phyloP scores from a whole-genome alignment of 345 rosid genomes.

The Pelargonium nanum region DNA sequence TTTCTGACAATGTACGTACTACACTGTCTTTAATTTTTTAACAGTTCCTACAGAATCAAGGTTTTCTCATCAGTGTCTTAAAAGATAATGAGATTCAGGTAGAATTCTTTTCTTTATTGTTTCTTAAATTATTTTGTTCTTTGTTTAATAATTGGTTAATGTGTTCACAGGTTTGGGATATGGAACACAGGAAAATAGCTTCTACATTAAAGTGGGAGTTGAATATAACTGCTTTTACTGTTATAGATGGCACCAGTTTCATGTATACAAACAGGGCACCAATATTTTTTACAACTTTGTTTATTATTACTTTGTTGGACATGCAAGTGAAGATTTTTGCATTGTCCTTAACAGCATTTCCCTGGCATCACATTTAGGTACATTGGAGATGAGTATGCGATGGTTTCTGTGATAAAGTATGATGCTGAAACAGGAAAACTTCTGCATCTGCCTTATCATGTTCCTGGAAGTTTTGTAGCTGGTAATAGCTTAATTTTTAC shows the following conservation, averaged over 20 bases:
- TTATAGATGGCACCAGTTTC: conserved; percentile 57
- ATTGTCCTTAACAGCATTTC: conserved; percentile 3
- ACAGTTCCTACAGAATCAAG: conserved; percentile 76
- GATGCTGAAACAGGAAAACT: conserved; percentile 42
- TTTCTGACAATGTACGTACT: not conserved
- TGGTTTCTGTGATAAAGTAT: conserved; percentile 54
- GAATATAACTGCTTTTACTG: conserved; percentile 70
- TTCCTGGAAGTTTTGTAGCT: conserved; percentile 49
- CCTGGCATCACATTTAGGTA: conserved; percentile 34
- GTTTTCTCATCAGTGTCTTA: conserved; percentile 56
- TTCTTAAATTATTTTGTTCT: conserved; percentile 7
- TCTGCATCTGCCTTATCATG: conserved; percentile 47
- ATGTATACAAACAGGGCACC: conserved; percentile 34
- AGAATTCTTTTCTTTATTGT: conserved; percentile 6
- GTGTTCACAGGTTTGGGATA: conserved; percentile 69
- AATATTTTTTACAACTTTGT: conserved; percentile 8
- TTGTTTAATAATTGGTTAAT: conserved; percentile 15
- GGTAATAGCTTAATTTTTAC: conserved; percentile 31
- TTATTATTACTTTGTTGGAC: conserved; percentile 5
- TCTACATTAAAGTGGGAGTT: conserved; percentile 61
- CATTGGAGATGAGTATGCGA: conserved; percentile 76
- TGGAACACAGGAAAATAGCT: conserved; percentile 44
- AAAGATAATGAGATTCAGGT: conserved; percentile 77
- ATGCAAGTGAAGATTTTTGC: not conserved
- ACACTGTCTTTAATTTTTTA: conserved; percentile 5